A percentile compares a stretch with the other conserved stretches of the same genome.
Conservation (phyloP, 164 flowering plant species). For the Vitis labrusca region DNA sequence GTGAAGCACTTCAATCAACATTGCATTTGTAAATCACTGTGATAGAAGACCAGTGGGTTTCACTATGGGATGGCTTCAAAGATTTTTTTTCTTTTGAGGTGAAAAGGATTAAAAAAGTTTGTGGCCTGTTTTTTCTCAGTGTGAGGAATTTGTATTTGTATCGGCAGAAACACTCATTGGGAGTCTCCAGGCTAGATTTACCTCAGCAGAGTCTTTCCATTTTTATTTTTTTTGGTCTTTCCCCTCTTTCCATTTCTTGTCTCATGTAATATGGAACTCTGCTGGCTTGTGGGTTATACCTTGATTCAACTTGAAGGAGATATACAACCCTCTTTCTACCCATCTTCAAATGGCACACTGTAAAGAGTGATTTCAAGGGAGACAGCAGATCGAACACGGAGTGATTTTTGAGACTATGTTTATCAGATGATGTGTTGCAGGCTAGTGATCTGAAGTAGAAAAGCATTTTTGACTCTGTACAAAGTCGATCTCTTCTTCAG, state of each 20-base stretch:
- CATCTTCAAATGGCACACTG: conserved; percentile 21
- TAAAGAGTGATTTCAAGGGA: conserved; percentile 31
- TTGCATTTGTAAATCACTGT: conserved; percentile 9
- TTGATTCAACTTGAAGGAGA: conserved; percentile 2
- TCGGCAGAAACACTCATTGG: conserved; percentile 18
- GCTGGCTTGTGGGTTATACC: conserved; percentile 21
- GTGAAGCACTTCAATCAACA: conserved; percentile 2
- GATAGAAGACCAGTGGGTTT: conserved; percentile 1
- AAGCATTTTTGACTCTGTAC: conserved; percentile 4
- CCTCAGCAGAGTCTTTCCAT: conserved; percentile 19
- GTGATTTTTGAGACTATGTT: neutral
- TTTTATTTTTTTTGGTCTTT: neutral
- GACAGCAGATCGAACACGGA: conserved; percentile 9
- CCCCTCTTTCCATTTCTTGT: neutral
- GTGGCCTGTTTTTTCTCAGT: conserved; percentile 20
- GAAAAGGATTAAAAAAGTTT: conserved; percentile 15
- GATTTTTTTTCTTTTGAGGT: conserved; percentile 12
- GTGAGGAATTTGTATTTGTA: conserved; percentile 33
- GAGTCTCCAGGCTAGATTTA: conserved; percentile 18
- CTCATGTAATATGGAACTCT: conserved; percentile 18
- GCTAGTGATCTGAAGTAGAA: conserved; percentile 6
- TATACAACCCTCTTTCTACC: conserved; percentile 12
- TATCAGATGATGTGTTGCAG: conserved; percentile 2
- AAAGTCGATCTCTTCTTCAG: neutral
- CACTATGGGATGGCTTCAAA: conserved; percentile 7